phyloP scores from a whole-genome alignment of 495 filamentous ascomycete species.

The Glarea lozoyensis region DNA sequence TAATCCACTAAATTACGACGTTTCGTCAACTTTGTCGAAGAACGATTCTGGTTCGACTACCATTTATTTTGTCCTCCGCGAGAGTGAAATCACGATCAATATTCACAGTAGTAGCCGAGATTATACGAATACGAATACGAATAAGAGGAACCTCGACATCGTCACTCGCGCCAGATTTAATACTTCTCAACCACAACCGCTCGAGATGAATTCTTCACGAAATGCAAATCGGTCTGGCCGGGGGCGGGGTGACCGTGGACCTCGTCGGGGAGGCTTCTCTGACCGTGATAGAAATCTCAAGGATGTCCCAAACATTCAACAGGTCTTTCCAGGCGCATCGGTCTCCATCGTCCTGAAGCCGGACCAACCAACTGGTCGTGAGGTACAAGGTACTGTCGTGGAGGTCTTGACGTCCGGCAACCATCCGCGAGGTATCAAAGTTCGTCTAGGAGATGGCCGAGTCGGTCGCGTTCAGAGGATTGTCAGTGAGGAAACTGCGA shows the following conservation, averaged over 20 bases:
- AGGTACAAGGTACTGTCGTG: conserved; percentile 50
- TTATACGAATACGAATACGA: too few relatives aligned
- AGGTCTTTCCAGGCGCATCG: conserved; percentile 45
- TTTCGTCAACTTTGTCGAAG: too few relatives aligned
- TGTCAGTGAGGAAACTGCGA: conserved; percentile 19
- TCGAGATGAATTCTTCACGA: conserved; percentile 1
- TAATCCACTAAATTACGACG: too few relatives aligned
- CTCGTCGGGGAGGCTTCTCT: conserved; percentile 1
- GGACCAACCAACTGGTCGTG: conserved; percentile 61
- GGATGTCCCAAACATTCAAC: conserved; percentile 35
- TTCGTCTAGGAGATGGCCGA: conserved; percentile 55
- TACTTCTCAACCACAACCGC: too few relatives aligned
- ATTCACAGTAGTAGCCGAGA: too few relatives aligned
- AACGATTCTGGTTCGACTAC: too few relatives aligned
- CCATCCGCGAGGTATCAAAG: conserved; percentile 71
- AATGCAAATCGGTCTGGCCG: background rate
- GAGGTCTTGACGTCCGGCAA: conserved; percentile 60
- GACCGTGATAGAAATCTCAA: background rate
- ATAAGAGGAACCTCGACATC: too few relatives aligned
- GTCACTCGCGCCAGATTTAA: too few relatives aligned
- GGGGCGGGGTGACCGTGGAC: conserved; percentile 1
- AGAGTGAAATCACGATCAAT: too few relatives aligned
- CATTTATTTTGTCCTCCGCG: too few relatives aligned
- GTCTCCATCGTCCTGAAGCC: conserved; percentile 65
- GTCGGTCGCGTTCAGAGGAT: conserved; percentile 61